phyloP scores from a whole-genome alignment of 225 moss, liverwort and hornwort genomes.

The Bryoerythrophyllum caledonicum region DNA sequence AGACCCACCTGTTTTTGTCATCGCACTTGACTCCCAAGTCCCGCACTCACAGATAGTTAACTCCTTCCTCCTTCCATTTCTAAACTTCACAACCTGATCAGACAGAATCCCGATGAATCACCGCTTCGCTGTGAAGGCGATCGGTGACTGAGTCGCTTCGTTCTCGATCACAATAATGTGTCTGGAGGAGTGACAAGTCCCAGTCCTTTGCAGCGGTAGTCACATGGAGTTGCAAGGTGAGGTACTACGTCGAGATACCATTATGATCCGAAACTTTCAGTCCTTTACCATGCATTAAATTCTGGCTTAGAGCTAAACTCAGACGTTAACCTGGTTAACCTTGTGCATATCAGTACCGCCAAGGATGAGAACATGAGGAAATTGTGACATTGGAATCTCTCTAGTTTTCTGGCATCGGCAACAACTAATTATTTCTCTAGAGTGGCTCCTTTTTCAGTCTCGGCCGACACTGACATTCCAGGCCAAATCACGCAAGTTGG shows the following conservation, averaged over 20 bases:
- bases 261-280: no score
- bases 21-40: neutral
- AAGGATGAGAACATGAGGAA: neutral
- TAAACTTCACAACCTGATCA: no score
- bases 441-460: neutral
- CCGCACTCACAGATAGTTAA: neutral
- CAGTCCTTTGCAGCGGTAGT: neutral
- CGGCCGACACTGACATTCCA: neutral
- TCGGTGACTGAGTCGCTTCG: no score
- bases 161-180: neutral
- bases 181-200: neutral
- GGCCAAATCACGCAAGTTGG: neutral
- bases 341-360: no score
- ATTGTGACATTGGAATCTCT: neutral
- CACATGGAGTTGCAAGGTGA: constrained; percentile 23
- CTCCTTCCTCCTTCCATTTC: no score
- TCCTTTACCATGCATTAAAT: neutral
- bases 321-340: no score
- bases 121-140: no score
- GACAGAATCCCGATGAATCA: no score
- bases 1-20: neutral
- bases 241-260: neutral
- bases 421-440: neutral
- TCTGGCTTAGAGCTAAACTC: neutral
- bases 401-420: no score